A percentile compares a stretch with the other conserved stretches of the same genome.
Evolutionary conservation across 441 rosid species (phyloP).

Genomic region (Populus hybrid): DNA sequence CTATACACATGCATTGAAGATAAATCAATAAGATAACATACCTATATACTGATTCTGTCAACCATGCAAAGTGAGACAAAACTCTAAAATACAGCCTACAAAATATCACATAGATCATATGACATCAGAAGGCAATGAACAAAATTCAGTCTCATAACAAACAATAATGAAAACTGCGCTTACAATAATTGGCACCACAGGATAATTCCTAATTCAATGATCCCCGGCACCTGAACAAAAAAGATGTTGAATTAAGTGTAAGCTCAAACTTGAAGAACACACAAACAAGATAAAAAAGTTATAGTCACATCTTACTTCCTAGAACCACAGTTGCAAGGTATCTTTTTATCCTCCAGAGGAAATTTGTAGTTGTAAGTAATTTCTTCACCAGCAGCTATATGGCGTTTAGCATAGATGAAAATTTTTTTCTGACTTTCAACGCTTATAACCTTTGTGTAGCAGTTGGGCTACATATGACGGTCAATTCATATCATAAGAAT

Average conservation of each 20-base stretch:
- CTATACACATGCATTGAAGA: not conserved
- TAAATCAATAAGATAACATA: not conserved
- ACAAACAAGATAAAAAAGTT: conserved; percentile 7
- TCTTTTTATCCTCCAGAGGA: conserved; percentile 94
- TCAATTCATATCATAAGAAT: conserved; percentile 22
- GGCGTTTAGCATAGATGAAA: conserved; percentile 94
- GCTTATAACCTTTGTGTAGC: conserved; percentile 96
- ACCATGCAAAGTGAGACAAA: not conserved
- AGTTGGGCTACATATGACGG: conserved; percentile 74
- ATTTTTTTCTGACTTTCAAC: conserved; percentile 93
- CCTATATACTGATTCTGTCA: not conserved
- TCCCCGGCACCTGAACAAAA: conserved; percentile 81
- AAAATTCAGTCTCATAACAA: conserved; percentile 9
- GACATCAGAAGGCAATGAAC: not conserved
- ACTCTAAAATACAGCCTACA: conserved; percentile 14
- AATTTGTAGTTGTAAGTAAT: conserved; percentile 95
- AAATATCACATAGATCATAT: conserved; percentile 2
- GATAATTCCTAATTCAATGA: conserved; percentile 64
- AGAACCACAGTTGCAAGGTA: conserved; percentile 97
- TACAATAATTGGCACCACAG: conserved; percentile 27
- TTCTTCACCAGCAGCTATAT: conserved; percentile 88
- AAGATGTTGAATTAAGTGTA: conserved; percentile 7
- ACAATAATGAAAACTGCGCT: conserved; percentile 16
- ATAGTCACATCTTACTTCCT: conserved; percentile 58
- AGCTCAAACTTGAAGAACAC: not conserved